A percentile compares a stretch with the other conserved stretches of the same genome.
Conservation (phyloP, 371 early-diverging fungal species). For the Blastocladiella emersonii region DNA sequence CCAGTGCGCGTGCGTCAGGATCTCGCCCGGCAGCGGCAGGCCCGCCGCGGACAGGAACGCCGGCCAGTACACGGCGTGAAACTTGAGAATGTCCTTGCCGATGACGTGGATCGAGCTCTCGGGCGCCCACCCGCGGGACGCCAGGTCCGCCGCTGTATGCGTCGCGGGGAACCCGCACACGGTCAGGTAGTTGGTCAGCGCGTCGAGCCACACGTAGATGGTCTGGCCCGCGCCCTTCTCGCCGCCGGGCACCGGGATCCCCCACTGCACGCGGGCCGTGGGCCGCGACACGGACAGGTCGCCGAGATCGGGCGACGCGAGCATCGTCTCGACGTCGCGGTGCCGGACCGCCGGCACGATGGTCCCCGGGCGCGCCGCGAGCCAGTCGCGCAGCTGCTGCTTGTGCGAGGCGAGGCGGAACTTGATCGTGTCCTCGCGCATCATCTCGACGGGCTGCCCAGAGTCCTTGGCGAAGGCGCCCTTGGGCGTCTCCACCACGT, state of each 20-base stretch:
- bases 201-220: constrained; percentile 95
- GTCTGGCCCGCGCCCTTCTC: constrained; percentile 50
- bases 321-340: background rate
- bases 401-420: constrained; percentile 58
- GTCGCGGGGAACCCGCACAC: constrained; percentile 64
- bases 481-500: constrained; percentile 40
- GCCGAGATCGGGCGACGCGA: constrained; percentile 7
- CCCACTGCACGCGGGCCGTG: constrained; percentile 68
- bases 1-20: constrained; percentile 90
- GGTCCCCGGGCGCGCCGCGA: constrained; percentile 34
- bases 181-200: constrained; percentile 82
- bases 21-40: constrained; percentile 56
- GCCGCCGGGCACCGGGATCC: constrained; percentile 83
- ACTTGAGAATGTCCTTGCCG: constrained; percentile 91
- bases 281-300: constrained; percentile 85
- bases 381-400: constrained; percentile 48
- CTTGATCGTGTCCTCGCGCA: constrained; percentile 82
- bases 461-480: constrained; percentile 54
- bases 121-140: constrained; percentile 48
- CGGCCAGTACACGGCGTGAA: constrained; percentile 93
- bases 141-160: constrained; percentile 15
- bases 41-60: constrained; percentile 82
- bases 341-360: background rate
- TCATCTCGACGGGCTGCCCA: constrained; percentile 78
- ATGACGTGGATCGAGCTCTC: constrained; percentile 54